Evolutionary conservation across 108 stramenopile genomes (phyloP).

Genomic region (Bacterosira constricta): DNA sequence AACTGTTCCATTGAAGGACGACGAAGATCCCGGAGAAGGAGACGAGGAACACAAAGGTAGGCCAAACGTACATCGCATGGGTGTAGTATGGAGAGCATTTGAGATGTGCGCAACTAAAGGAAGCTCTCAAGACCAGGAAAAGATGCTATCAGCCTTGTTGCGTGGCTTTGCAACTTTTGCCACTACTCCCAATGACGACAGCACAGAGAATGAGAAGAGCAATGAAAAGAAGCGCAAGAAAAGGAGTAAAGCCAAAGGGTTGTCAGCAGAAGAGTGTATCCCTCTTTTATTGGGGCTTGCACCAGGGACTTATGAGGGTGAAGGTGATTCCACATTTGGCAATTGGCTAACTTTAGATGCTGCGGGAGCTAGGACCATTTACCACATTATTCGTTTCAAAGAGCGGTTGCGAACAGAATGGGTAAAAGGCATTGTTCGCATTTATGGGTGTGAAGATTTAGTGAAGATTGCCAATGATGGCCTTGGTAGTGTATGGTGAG

Average conservation of each 20-base stretch:
- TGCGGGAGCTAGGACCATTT: conserved; percentile 66
- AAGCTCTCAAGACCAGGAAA: conserved; percentile 67
- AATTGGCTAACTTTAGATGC: conserved; percentile 61
- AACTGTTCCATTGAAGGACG: no score
- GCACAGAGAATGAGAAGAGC: conserved; percentile 2
- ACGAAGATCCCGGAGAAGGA: no score
- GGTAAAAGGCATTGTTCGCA: conserved; percentile 55
- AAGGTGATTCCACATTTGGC: conserved; percentile 2
- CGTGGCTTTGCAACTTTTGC: conserved; percentile 56
- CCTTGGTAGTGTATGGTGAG: conserved; percentile 77
- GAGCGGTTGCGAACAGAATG: conserved; percentile 65
- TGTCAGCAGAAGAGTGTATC: conserved; percentile 65
- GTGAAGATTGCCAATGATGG: conserved; percentile 76
- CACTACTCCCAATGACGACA: background rate
- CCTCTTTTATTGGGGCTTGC: conserved; percentile 56
- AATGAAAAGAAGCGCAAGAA: conserved; percentile 46
- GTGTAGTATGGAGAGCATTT: conserved; percentile 79
- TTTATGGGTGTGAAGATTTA: conserved; percentile 53
- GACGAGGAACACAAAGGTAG: conserved; percentile 15
- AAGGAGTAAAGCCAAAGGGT: conserved; percentile 65
- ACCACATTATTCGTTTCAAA: conserved; percentile 79
- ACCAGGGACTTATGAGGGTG: conserved; percentile 27
- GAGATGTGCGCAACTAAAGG: conserved; percentile 72
- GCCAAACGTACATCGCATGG: conserved; percentile 39
- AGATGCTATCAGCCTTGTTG: conserved; percentile 62